Base-by-base conservation (phyloP, 768 basidiomycete genomes). In the Asterophora parasitica region DNA sequence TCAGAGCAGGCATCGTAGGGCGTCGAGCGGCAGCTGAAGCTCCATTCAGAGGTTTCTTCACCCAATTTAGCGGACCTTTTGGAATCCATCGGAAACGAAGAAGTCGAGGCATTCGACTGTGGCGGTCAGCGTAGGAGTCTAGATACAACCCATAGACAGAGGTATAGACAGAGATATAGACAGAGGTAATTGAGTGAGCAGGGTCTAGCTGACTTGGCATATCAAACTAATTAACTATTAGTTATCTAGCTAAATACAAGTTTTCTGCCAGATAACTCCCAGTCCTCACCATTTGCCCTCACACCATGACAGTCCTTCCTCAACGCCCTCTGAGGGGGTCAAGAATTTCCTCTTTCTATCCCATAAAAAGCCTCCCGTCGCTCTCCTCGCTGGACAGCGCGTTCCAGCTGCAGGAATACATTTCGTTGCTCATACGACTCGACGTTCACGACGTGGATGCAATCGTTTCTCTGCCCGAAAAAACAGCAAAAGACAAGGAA, bases 371-470 rank as follows among this genome's bases (percentile, higher is more conserved):
- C 7, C 71, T 89, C 2, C 87, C 88, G 0, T 76, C 83, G 0
- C 75, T 88, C 26, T 71, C 86, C 0, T 79, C 83, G 1, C 72
- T 95, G 26, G 87, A 94, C 68, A 93, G 90, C 64, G 90, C 92
- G 0, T 96, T 95, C 62, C 92, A 95, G 61, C 77, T 95, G 6
- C 92, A 95, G 59, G 95, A 98, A 61, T 95, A 92, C 67, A 89
- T 98, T 37, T 85, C 92, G 1, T 73, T 90, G 26, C 80, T 95
- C 53, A 88, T 95, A 49, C 81, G 87, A 12, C 72, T 79, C 20
- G 84, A 97, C 67, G 86, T 92, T 0, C 91, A 94, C 67, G 88
- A 96, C 62, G 86, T 98, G 15, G 80, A 89, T 33, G 65, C 77
- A 6, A 86, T 98, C 34, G 82, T 92, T 0, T 74, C 83, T 27